A percentile compares a stretch with the other conserved stretches of the same genome.
Conservation (phyloP, 768 basidiomycete species). For the Pisolithus albus region DNA sequence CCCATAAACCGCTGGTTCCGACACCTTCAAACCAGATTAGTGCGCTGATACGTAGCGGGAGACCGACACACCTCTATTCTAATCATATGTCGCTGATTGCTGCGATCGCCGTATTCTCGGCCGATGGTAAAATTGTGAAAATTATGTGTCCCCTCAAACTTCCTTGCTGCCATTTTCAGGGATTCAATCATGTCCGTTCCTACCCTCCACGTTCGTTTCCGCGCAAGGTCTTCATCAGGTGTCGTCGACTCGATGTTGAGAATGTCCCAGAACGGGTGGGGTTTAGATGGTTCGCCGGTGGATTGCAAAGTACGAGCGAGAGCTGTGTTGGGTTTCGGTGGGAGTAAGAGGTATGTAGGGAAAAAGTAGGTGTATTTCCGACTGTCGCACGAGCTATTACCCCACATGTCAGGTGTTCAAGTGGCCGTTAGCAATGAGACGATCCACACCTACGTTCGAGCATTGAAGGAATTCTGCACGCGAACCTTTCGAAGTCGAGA, state of each 20-base stretch:
- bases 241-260: slow-evolving; percentile 31
- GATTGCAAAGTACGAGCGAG: slow-evolving; percentile 41
- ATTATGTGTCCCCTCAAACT: slow-evolving; percentile 87
- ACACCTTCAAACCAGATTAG: slow-evolving; percentile 41
- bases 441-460: slow-evolving; percentile 47
- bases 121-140: slow-evolving; percentile 97
- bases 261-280: slow-evolving; percentile 60
- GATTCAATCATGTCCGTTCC: slow-evolving; percentile 43
- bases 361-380: slow-evolving; percentile 97
- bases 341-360: slow-evolving; percentile 87
- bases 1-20: slow-evolving; percentile 83
- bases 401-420: not conserved
- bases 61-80: slow-evolving; percentile 55
- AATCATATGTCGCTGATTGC: slow-evolving; percentile 84
- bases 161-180: slow-evolving; percentile 50
- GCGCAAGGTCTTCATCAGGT: slow-evolving; percentile 51
- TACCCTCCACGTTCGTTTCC: slow-evolving; percentile 70
- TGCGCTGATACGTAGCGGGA: not conserved
- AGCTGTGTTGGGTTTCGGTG: slow-evolving; percentile 73
- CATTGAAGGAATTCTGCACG: slow-evolving; percentile 78
- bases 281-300: slow-evolving; percentile 21
- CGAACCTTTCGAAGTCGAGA: slow-evolving; percentile 40
- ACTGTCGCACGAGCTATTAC: slow-evolving; percentile 77
- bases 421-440: not conserved
- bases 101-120: slow-evolving; percentile 75